A percentile compares a stretch with the other conserved stretches of the same genome.
Conservation (phyloP, 1,284 basidiomycete genomes). For the Paramarasmius palmivorus region DNA sequence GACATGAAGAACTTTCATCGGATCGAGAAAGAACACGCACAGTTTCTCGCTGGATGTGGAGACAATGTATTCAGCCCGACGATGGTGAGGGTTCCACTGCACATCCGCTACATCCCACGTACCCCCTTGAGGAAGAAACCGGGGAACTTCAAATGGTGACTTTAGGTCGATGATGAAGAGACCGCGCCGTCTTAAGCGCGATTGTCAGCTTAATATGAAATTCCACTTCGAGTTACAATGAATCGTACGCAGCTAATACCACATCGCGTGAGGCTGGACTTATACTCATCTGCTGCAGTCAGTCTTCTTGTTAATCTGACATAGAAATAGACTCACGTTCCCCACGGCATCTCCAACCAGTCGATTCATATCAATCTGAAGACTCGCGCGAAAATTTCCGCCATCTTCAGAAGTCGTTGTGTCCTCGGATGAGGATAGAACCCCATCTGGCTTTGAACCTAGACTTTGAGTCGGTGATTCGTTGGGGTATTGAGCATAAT, state of each 20-base stretch:
- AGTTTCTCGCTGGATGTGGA: constrained; percentile 96
- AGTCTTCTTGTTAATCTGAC: not conserved
- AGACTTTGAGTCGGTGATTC: too few species aligned
- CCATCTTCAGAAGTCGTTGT: constrained; percentile 44
- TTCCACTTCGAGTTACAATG: not conserved
- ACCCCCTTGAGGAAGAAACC: constrained; percentile 93
- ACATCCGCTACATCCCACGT: constrained; percentile 97
- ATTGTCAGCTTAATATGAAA: constrained; percentile 6
- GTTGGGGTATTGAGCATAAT: too few species aligned
- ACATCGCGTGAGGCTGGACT: constrained; percentile 79
- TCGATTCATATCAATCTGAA: constrained; percentile 76
- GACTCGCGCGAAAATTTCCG: constrained; percentile 52
- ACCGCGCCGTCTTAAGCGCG: constrained; percentile 70
- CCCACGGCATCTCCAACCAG: constrained; percentile 81
- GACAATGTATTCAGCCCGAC: constrained; percentile 86
- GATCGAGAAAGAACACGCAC: constrained; percentile 35
- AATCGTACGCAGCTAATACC: constrained; percentile 73
- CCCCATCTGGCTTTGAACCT: not conserved
- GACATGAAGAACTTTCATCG: constrained; percentile 4
- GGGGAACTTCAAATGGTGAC: constrained; percentile 82
- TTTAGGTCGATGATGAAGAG: constrained; percentile 97
- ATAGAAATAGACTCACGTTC: constrained; percentile 54
- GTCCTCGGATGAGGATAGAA: constrained; percentile 1
- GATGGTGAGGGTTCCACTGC: constrained; percentile 95
- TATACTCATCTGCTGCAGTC: constrained; percentile 66